A percentile compares a stretch with the other conserved stretches of the same genome.
Conservation (phyloP, 345 rosid genomes). For the Mercurialis annua region DNA sequence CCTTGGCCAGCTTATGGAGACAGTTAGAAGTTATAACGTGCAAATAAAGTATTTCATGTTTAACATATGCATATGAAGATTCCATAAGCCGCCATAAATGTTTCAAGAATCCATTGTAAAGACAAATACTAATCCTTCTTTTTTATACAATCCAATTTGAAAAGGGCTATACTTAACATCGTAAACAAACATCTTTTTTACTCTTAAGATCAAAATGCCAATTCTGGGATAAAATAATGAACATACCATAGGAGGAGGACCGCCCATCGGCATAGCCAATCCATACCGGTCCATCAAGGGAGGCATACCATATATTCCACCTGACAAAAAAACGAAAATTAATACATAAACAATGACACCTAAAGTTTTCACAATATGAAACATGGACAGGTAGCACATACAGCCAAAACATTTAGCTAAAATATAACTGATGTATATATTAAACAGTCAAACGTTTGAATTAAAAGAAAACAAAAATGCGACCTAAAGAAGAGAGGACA, state of each 20-base stretch:
- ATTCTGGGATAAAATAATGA: background rate
- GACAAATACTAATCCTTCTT: no score
- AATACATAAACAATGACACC: conserved; percentile 3
- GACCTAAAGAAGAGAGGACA: background rate
- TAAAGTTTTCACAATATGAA: background rate
- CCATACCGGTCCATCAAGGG: conserved; percentile 91
- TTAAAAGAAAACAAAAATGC: background rate
- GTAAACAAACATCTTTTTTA: background rate
- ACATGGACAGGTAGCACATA: background rate
- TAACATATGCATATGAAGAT: no score
- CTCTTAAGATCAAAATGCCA: background rate
- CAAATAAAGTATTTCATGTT: background rate
- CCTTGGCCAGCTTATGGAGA: background rate
- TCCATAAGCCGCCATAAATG: background rate
- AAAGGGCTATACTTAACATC: background rate
- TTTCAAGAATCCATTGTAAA: background rate
- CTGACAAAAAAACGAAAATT: conserved; percentile 29
- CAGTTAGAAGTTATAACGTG: background rate
- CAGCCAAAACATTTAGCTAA: no score
- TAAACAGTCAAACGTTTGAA: no score
- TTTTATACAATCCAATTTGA: no score
- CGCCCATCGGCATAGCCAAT: conserved; percentile 77
- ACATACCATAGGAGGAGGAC: conserved; percentile 80
- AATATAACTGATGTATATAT: no score
- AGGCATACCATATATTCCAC: conserved; percentile 83